These are phyloP conservation scores for Chaetomiaceae sp. DNA, from an alignment of 2,329 filamentous ascomycete genomes.

Conservation along the genomic window DNA sequence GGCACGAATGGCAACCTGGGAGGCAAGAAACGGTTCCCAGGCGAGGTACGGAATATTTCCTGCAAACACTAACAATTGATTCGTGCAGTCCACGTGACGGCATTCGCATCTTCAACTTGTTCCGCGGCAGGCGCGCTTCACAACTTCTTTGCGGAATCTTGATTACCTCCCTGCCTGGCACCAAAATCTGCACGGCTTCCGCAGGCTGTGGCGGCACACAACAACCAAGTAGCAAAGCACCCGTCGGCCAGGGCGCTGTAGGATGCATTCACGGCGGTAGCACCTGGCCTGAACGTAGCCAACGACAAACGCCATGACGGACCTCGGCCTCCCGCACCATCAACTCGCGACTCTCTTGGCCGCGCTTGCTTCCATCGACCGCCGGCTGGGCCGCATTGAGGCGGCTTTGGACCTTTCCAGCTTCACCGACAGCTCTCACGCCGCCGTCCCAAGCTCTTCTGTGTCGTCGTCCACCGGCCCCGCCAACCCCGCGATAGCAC, in stretches of 20 bases:
- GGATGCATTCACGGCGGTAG: too few species aligned
- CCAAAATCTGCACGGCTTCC: too few species aligned
- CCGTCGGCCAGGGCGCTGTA: too few species aligned
- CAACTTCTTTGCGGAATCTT: too few species aligned
- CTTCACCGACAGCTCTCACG: constrained; percentile 1
- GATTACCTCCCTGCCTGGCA: too few species aligned
- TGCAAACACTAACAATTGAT: constrained; percentile 17
- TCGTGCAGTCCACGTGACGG: constrained; percentile 26
- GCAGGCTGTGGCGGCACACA: too few species aligned
- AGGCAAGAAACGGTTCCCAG: too few species aligned
- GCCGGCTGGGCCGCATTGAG: constrained; percentile 28
- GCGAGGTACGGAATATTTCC: too few species aligned
- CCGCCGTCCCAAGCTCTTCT: not conserved
- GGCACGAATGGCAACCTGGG: too few species aligned
- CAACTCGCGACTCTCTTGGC: constrained; percentile 24
- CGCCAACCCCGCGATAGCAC: constrained; percentile 2
- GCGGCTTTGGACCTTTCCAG: constrained; percentile 16
- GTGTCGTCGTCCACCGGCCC: constrained; percentile 5
- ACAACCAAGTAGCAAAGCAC: too few species aligned
- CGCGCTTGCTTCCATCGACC: constrained; percentile 28
- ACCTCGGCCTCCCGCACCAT: constrained; percentile 17
- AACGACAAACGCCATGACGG: constrained; percentile 15
- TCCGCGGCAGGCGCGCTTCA: constrained; percentile 3
- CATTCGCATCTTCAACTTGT: constrained; percentile 10
- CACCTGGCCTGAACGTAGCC: too few species aligned